Evolutionary conservation across 164 flowering plant genomes (phyloP).

Genomic region (Dillenia turbinata): DNA sequence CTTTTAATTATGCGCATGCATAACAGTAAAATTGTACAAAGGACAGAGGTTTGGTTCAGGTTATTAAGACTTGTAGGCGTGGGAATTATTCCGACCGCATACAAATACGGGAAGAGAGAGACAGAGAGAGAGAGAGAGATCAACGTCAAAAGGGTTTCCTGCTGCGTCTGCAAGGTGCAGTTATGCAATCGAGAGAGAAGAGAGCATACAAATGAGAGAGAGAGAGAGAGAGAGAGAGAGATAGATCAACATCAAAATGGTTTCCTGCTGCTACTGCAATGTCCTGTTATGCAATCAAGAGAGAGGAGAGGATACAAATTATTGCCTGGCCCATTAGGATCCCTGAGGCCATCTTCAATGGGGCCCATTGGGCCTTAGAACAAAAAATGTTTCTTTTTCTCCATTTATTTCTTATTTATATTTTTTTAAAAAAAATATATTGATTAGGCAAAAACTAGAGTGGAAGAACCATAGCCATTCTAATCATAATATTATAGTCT

Average conservation of each 20-base stretch:
- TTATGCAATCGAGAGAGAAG: slow-evolving; percentile 7
- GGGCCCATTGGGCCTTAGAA: slow-evolving; percentile 2
- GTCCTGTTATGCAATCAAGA: slow-evolving; percentile 7
- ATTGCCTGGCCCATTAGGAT: slow-evolving; percentile 9
- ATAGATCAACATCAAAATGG: neutral
- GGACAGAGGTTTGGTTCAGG: neutral
- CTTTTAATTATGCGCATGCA: neutral
- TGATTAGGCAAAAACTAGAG: too few relatives aligned
- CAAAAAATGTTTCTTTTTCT: neutral
- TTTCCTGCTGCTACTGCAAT: neutral
- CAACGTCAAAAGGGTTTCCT: slow-evolving; percentile 5
- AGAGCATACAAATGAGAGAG: slow-evolving; percentile 2
- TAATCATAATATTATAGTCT: too few relatives aligned
- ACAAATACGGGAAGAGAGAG: neutral
- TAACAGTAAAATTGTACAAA: neutral
- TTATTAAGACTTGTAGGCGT: slow-evolving; percentile 6
- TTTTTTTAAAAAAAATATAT: too few relatives aligned
- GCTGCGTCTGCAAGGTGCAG: neutral
- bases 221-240: neutral
- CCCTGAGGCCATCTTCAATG: slow-evolving; percentile 4
- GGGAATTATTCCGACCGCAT: slow-evolving; percentile 18
- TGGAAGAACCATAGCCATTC: too few relatives aligned
- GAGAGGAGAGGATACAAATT: slow-evolving; percentile 5
- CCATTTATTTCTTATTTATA: too few relatives aligned
- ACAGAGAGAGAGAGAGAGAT: neutral